Base-by-base conservation (phyloP, 1,284 basidiomycete genomes). In the Cutaneotrichosporon sp. region DNA sequence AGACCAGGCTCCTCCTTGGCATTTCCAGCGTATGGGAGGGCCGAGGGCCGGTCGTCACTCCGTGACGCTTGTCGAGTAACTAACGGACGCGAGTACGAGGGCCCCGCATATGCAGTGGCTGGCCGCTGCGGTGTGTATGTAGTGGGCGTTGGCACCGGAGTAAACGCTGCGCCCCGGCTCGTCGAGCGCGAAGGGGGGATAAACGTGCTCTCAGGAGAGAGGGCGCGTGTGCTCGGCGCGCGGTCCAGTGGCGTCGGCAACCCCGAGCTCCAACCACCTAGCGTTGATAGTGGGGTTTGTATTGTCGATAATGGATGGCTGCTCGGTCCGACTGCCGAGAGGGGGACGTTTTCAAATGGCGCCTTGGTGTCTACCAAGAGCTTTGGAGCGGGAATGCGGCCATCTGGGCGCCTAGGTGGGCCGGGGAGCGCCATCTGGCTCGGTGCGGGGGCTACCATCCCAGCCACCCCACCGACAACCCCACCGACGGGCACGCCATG, bases 331-430 rank as follows among this genome's bases (percentile, higher is more conserved):
- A 46, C 18, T 16, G 42, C 16, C 7, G 42, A 46, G 18, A 46
- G 21, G n/a, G 38, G 30, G 5, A 32, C 47, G 14, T 5, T 21
- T 42, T 47, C 40, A 21, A 66, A 40, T 16, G 61, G 47, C 30
- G 51, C 52, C 65, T 69, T 69, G 16, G 61, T 63, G 61, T 69
- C 68, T 34, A 69, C 58, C 10, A 69, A 46, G n/a, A 69, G 34
- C 2, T 59, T 55, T 7, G 68, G 65, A 0, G 62, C 62, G 18
- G 65, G 65, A 22, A 61, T 59, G 42, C 65, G 65, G 8, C 46
- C 52, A 5, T 21, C 46, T 22, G 34, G 62, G 16, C 53, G 51
- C 40, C 46, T 9, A 22, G 59, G 18, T 4, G 51, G 50, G 21
- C 47, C 32, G 22, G 50, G 46, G 46, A 31, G 18, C 13, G 13